Base-by-base conservation (phyloP, 495 filamentous ascomycete species). In the Penicillium turbatum region DNA sequence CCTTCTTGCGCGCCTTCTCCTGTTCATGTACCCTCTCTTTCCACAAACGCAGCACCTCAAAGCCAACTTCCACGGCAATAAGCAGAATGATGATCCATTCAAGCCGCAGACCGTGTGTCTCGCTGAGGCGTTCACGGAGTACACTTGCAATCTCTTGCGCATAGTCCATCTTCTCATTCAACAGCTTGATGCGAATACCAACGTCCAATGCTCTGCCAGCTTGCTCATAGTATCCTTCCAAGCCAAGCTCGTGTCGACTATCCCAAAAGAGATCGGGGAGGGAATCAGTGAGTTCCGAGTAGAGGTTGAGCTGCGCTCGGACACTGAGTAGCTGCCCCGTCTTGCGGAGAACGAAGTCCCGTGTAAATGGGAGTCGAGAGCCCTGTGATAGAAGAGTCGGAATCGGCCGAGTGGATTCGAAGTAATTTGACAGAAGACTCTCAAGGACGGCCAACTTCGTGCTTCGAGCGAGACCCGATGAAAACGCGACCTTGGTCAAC, bases 131-230 rank as follows among this genome's bases (percentile, higher is more conserved):
- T 66, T 96, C 88, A 51, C 95, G 79, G 13, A 97, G 74, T 11
- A 97, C 91, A 55, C 79, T 88, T 10, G 93, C 92, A 62, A 97
- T 97, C 65, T 97, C 93, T 61, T 90, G 88, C 1, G 91, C 93
- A 73, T 97, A 97, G 63, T 96, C 92, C 83, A 98, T 92, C 75
- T 92, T 95, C 74, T 92, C 89, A 69, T 98, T 98, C 59, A 97
- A 71, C 19, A 87, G 83, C 61, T 88, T 89, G 75, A 98, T 97
- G 34, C 93, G 81, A 32, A 92, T 87, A n/a, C 89, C 86, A 12
- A 96, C 90, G 71, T 97, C 95, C 49, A 98, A 77, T 1, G 92
- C 87, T 46, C 85, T 82, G 15, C 92, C 92, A 8, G 96, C 90
- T 70, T 92, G 86, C 55, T 95, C 90, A 67, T 97, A 98, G 64